Percentiles rank a stretch among this genome's conserved stretches.
Conservation (phyloP, 805 yeast species). For the Candida boidinii region DNA sequence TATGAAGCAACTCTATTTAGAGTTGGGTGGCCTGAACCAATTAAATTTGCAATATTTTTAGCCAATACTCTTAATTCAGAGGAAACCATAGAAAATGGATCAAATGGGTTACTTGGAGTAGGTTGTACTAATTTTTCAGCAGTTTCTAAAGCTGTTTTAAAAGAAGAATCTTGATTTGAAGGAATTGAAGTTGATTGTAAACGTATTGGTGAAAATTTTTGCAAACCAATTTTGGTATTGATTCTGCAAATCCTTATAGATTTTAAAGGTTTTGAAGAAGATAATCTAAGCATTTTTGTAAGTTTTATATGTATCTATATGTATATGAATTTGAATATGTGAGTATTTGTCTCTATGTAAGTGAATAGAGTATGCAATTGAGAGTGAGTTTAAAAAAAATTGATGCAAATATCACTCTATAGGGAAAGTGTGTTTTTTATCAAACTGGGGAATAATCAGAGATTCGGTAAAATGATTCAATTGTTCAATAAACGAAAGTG, state of each 20-base stretch:
- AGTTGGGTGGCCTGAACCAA: conserved; percentile 93
- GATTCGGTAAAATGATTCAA: too few species aligned
- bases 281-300: too few species aligned
- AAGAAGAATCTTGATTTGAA: conserved; percentile 25
- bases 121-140: conserved; percentile 75
- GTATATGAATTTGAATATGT: too few species aligned
- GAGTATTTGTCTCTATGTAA: neutral
- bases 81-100: conserved; percentile 86
- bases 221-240: neutral
- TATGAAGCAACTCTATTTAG: conserved; percentile 87
- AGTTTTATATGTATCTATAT: too few species aligned
- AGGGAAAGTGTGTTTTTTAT: too few species aligned
- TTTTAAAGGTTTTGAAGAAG: neutral
- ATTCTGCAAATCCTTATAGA: neutral
- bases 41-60: conserved; percentile 71
- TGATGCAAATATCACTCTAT: too few species aligned
- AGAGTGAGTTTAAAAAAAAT: too few species aligned
- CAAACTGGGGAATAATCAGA: too few species aligned
- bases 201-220: too few species aligned
- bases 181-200: conserved; percentile 4
- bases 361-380: neutral
- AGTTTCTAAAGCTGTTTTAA: conserved; percentile 53
- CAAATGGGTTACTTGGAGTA: conserved; percentile 40
- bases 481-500: too few species aligned
- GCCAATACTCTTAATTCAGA: conserved; percentile 90